phyloP scores from a whole-genome alignment of 2,329 filamentous ascomycete genomes.

The Neoarthrinium moseri region DNA sequence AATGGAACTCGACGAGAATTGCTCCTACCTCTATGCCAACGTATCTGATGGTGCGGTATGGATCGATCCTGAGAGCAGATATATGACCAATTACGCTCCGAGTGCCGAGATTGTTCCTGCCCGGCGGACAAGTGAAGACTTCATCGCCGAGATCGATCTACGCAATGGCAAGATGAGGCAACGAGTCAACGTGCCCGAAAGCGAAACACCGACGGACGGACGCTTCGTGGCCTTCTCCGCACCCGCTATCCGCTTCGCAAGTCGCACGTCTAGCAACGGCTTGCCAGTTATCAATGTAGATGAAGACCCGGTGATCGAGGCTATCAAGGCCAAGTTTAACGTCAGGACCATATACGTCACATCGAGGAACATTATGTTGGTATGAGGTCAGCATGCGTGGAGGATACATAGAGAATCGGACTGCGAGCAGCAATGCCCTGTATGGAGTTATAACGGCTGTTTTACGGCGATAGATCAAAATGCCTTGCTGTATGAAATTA shows the following conservation, averaged over 20 bases:
- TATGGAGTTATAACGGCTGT: too few relatives aligned
- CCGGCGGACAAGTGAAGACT: conserved; percentile 17
- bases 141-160: conserved; percentile 25
- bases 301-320: conserved; percentile 18
- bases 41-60: conserved; percentile 22
- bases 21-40: conserved; percentile 19
- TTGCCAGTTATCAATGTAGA: conserved; percentile 20
- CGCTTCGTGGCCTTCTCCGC: conserved; percentile 22
- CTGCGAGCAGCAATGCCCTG: too few relatives aligned
- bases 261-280: conserved; percentile 20
- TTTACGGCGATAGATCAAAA: too few relatives aligned
- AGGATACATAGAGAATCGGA: too few relatives aligned
- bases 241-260: conserved; percentile 23
- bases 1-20: conserved; percentile 19
- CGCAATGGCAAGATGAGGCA: conserved; percentile 24
- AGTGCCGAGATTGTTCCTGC: conserved; percentile 10
- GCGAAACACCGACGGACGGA: conserved; percentile 18
- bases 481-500: too few relatives aligned
- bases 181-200: conserved; percentile 21
- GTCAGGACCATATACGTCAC: conserved; percentile 21
- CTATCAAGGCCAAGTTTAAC: conserved; percentile 19
- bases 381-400: too few relatives aligned
- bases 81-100: conserved; percentile 16
- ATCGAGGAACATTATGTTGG: conserved; percentile 22
- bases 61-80: conserved; percentile 18